Evolutionary conservation across 2,329 filamentous ascomycete species (phyloP), one percentile per base, ranked within the genome.

Genomic region (Venturia carpophila): DNA sequence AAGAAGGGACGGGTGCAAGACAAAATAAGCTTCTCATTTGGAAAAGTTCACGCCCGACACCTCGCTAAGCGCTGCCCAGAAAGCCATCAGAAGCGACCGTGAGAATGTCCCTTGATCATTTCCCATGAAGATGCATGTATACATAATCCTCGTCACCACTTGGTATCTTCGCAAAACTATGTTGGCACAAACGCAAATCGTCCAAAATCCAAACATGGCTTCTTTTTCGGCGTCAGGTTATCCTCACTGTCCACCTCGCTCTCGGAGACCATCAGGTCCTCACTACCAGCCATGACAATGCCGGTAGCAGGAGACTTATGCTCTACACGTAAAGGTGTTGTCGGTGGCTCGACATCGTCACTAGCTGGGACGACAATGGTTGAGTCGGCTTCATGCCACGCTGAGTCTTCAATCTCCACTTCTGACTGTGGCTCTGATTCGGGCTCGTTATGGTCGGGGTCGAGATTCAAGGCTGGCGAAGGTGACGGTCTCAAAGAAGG

Each of bases 201-300:
- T 39, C 64, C 60, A 27, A 66, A 42, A 63, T 66, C 27, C 21
- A 66, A 11, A 42, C 24, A 34, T 5, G 56, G 34, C 17, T 58
- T 66, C 39, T 27, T n/a, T 19, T 45, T 49, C 17, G 64, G 60
- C 11, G 60, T 63, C 17, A 24, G 11, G 47, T 43, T 37, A 27
- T 58, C 58, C n/a, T 63, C 60, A 43, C 27, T 47, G 21, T 66
- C 65, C 7, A 30, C 63, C 42, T 66, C 65, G 34, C 65, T 66
- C 15, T 64, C 65, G 3, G 65, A 61, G 21, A 66, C 63, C 30
- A 66, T 30, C 5, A 66, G 43, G 61, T 66, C 65, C 58, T 66
- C 65, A 34, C 62, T 66, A 1, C 65, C 65, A 24, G 49, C 39
- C 27, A 60, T 15, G n/a, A 52, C 19, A 49, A 63, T 17, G 9